Evolutionary conservation across 2,329 filamentous ascomycete genomes (phyloP).

Genomic region (Pseudodiploospora longispora): DNA sequence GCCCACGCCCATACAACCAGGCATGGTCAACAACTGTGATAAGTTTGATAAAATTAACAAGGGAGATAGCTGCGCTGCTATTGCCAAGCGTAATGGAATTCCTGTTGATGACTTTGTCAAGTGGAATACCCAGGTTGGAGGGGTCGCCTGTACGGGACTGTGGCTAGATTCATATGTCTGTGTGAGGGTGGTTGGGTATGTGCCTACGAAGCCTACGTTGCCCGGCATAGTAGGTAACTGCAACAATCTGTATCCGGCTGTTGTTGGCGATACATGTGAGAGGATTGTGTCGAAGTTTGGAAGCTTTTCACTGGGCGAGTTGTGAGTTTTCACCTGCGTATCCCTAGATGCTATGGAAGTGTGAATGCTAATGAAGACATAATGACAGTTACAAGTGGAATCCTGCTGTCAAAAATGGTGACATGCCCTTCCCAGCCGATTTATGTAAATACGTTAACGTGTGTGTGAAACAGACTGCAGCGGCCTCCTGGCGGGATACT

Average conservation of each 20-base stretch:
- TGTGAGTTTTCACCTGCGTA: not conserved
- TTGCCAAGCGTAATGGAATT: slow-evolving; percentile 16
- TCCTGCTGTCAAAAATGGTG: not conserved
- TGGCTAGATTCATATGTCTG: slow-evolving; percentile 9
- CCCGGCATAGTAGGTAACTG: slow-evolving; percentile 6
- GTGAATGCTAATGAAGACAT: too few species aligned
- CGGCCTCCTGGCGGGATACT: too few species aligned
- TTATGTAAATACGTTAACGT: too few species aligned
- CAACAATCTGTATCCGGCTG: slow-evolving; percentile 1
- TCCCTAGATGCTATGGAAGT: too few species aligned
- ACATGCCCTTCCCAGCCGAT: too few species aligned
- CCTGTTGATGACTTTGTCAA: slow-evolving; percentile 14
- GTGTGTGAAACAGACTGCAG: too few species aligned
- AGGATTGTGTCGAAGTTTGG: not conserved
- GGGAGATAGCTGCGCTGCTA: slow-evolving; percentile 16
- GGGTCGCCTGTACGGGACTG: slow-evolving; percentile 9
- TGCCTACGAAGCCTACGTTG: slow-evolving; percentile 1
- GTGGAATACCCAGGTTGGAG: slow-evolving; percentile 13
- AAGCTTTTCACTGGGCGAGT: not conserved
- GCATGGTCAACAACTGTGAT: slow-evolving; percentile 21
- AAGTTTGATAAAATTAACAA: slow-evolving; percentile 17
- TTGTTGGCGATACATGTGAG: not conserved
- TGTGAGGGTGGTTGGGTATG: slow-evolving; percentile 7
- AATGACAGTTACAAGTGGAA: not conserved
- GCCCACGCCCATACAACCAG: slow-evolving; percentile 20